A percentile compares a stretch with the other conserved stretches of the same genome.
Conservation (phyloP, 73 alveolate species). For the Paramecium tetraurelia region DNA sequence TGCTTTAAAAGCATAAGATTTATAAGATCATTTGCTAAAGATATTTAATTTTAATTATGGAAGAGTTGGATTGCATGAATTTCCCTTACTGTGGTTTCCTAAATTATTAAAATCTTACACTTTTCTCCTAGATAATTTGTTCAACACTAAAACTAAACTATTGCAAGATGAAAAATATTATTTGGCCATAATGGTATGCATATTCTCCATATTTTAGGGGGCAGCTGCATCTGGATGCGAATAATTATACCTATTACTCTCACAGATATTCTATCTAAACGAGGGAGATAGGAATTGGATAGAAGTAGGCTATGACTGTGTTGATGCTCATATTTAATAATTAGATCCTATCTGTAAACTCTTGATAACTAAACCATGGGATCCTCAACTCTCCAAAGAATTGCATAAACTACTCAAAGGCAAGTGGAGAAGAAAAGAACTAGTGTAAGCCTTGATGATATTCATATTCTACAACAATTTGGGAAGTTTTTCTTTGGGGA, state of each 20-base stretch:
- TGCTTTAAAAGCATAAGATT: neutral
- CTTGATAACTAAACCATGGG: neutral
- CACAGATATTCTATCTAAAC: neutral
- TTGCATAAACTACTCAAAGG: neutral
- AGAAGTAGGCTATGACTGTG: neutral
- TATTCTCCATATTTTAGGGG: neutral
- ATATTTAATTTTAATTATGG: constrained; percentile 31
- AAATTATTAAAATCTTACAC: neutral
- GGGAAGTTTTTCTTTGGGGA: constrained; percentile 23
- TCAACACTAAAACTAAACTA: neutral
- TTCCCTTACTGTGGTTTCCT: constrained; percentile 11
- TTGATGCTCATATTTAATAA: neutral
- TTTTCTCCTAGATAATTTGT: neutral
- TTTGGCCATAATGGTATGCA: constrained; percentile 21
- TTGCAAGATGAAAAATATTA: neutral
- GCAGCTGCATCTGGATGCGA: constrained; percentile 42
- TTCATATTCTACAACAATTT: neutral
- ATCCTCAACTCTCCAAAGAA: neutral
- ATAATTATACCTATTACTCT: neutral
- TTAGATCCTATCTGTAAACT: neutral
- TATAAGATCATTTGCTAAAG: neutral
- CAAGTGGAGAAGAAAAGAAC: neutral
- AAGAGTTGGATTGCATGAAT: constrained; percentile 26
- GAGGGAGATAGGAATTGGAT: neutral
- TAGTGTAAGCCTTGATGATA: neutral